Conservation (phyloP, 2,329 filamentous ascomycete genomes). For the Diplodia scrobiculata region DNA sequence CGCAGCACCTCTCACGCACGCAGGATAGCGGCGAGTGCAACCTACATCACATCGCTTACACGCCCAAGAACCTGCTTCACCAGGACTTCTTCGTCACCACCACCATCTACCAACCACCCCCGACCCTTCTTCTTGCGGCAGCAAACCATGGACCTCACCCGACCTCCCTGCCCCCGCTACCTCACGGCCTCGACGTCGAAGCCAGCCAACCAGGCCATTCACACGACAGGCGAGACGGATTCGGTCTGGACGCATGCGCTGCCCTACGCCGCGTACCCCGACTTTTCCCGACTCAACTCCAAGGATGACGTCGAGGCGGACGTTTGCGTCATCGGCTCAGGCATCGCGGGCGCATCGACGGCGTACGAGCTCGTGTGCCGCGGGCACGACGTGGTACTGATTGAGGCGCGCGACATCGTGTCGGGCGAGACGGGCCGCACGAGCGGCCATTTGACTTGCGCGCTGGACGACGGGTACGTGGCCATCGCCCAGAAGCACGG, state of each 20-base stretch:
- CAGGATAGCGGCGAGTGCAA: neutral
- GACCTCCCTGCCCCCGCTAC: neutral
- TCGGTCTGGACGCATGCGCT: conserved; percentile 58
- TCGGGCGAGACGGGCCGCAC: conserved; percentile 59
- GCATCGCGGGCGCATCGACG: conserved; percentile 56
- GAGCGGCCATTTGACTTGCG: conserved; percentile 58
- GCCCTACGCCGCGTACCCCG: conserved; percentile 50
- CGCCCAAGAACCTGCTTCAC: neutral
- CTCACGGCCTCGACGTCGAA: neutral
- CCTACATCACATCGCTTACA: neutral
- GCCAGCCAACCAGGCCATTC: conserved; percentile 33
- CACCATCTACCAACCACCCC: neutral
- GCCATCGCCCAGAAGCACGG: conserved; percentile 58
- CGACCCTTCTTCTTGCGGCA: neutral
- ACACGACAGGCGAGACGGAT: conserved; percentile 55
- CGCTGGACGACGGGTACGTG: conserved; percentile 57
- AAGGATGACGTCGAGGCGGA: conserved; percentile 51
- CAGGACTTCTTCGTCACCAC: neutral
- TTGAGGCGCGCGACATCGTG: conserved; percentile 59
- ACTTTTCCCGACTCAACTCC: conserved; percentile 47
- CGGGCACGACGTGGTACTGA: conserved; percentile 54
- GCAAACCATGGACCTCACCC: conserved; percentile 1
- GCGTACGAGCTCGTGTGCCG: conserved; percentile 58
- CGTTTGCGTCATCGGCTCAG: conserved; percentile 56
- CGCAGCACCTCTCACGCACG: neutral